Percentiles rank a stretch among this genome's conserved stretches.
These are phyloP conservation scores for Fraxinus ornus DNA, from an alignment of 305 asterid genomes.

Conservation along the genomic window DNA sequence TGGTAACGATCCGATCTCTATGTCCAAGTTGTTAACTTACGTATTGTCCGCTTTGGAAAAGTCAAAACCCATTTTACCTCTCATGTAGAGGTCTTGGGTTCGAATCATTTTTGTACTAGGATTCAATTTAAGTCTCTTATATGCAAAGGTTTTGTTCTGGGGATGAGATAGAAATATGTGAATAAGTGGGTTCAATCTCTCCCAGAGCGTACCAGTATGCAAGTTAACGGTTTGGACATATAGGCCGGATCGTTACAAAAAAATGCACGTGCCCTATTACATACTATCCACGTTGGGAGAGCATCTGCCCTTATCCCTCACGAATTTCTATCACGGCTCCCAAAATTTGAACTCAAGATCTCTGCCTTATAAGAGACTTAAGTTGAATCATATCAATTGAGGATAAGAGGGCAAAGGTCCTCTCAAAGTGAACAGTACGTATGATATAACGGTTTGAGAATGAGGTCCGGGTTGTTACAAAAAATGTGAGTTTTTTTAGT, in stretches of 20 bases:
- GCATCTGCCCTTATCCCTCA: not conserved
- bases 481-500: too few relatives aligned
- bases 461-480: not conserved
- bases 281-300: not conserved
- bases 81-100: not conserved
- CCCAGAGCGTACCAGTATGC: not conserved
- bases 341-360: not conserved
- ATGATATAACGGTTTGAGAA: too few relatives aligned
- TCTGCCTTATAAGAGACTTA: too few relatives aligned
- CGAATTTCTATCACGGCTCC: not conserved
- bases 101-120: too few relatives aligned
- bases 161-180: not conserved
- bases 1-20: too few relatives aligned
- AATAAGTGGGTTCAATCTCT: not conserved
- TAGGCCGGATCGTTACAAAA: too few relatives aligned
- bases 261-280: not conserved
- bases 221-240: not conserved
- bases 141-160: not conserved
- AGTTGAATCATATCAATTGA: too few relatives aligned
- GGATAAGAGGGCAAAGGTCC: not conserved
- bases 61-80: not conserved
- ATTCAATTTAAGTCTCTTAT: not conserved
- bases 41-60: not conserved
- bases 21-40: too few relatives aligned
- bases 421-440: not conserved